phyloP scores from a whole-genome alignment of 306 rosid species.

The Sicyos edulis region DNA sequence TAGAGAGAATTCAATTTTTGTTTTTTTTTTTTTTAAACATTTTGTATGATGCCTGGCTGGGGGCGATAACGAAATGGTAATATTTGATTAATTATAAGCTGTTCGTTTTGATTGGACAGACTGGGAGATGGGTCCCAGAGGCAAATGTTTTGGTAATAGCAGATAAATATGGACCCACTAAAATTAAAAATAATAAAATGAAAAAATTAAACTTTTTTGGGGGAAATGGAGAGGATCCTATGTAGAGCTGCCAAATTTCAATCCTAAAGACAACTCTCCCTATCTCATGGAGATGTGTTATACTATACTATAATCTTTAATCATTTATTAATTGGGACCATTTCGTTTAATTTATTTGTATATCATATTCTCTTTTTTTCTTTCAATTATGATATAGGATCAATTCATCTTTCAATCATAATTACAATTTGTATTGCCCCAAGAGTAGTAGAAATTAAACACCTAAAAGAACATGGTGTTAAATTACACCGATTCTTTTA shows the following conservation, averaged over 20 bases:
- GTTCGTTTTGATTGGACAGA: constrained; percentile 9
- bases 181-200: no score
- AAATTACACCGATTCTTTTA: no score
- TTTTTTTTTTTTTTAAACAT: no score
- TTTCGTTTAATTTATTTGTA: neutral
- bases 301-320: neutral
- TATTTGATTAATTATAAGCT: neutral
- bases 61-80: neutral
- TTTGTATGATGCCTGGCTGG: neutral
- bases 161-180: neutral
- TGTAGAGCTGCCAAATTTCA: neutral
- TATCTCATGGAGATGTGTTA: constrained; percentile 4
- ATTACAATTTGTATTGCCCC: neutral
- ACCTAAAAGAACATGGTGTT: neutral
- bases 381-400: no score
- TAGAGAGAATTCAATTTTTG: neutral
- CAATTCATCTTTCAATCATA: no score
- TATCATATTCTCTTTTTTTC: no score
- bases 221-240: constrained; percentile 1
- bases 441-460: neutral
- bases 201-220: neutral
- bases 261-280: neutral
- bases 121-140: neutral
- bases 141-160: neutral
- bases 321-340: neutral